phyloP scores from a whole-genome alignment of 352 stramenopile species.

The Phytophthora cactorum region DNA sequence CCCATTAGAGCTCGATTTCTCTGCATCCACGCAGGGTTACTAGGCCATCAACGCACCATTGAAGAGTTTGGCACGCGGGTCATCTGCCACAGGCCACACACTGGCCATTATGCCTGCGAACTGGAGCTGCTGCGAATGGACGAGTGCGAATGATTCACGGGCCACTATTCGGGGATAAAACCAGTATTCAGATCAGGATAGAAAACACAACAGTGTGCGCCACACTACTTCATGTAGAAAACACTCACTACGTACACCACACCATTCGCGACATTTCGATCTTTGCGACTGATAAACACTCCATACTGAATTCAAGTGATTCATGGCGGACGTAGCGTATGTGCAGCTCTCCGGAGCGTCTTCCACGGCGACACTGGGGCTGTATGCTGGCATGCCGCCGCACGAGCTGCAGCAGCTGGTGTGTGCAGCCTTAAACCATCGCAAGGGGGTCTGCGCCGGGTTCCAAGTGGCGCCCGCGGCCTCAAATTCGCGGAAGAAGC shows the following conservation, averaged over 20 bases:
- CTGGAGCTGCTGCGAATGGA: conserved; percentile 5
- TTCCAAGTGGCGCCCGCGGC: conserved; percentile 40
- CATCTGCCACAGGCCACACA: conserved; percentile 28
- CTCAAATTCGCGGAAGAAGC: conserved; percentile 14
- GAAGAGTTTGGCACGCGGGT: conserved; percentile 64
- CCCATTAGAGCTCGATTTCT: conserved; percentile 6
- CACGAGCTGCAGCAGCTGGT: conserved; percentile 57
- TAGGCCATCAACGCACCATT: conserved; percentile 43
- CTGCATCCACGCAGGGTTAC: background rate
- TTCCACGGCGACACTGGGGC: conserved; percentile 42
- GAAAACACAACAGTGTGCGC: background rate
- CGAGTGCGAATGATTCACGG: no score
- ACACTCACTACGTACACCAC: conserved; percentile 2
- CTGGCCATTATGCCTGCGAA: conserved; percentile 18
- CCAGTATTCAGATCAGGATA: background rate
- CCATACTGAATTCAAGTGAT: conserved; percentile 24
- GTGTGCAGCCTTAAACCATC: conserved; percentile 33
- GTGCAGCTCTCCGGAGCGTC: conserved; percentile 37
- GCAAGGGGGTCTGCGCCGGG: conserved; percentile 30
- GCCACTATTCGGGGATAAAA: background rate
- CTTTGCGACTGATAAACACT: conserved; percentile 8
- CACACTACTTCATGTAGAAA: conserved; percentile 2
- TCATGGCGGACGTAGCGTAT: conserved; percentile 38
- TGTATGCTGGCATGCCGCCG: conserved; percentile 60
- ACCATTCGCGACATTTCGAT: conserved; percentile 5